Percentiles rank a stretch among this genome's conserved stretches.
These are phyloP conservation scores for Alternaria novae-zelandiae DNA, from an alignment of 2,329 filamentous ascomycete species.

Conservation along the genomic window DNA sequence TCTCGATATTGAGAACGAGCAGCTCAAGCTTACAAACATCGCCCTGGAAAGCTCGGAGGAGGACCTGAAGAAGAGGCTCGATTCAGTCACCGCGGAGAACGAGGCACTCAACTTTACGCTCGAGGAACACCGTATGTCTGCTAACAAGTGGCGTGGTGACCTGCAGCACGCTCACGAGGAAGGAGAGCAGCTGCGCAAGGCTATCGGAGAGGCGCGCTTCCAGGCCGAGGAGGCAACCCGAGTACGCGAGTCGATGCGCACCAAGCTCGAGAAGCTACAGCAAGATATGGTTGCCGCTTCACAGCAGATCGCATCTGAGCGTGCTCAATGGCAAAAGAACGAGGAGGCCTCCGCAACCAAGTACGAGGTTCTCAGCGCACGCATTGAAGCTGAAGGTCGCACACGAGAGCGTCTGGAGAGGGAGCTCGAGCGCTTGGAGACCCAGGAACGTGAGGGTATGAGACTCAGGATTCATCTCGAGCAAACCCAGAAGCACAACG, in stretches of 20 bases:
- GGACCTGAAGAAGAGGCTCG: constrained; percentile 59
- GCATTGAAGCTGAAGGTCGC: constrained; percentile 55
- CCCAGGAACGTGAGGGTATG: constrained; percentile 74
- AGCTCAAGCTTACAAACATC: constrained; percentile 56
- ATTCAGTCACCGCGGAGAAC: constrained; percentile 64
- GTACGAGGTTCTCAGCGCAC: constrained; percentile 61
- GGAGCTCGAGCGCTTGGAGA: constrained; percentile 54
- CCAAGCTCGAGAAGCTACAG: constrained; percentile 84
- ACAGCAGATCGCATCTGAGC: constrained; percentile 81
- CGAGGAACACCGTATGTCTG: constrained; percentile 68
- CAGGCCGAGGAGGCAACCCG: constrained; percentile 87
- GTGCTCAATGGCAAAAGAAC: constrained; percentile 75
- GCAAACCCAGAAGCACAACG: constrained; percentile 63
- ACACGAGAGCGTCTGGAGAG: constrained; percentile 54
- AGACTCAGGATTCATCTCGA: constrained; percentile 78
- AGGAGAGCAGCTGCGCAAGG: constrained; percentile 74
- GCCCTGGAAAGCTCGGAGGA: constrained; percentile 47
- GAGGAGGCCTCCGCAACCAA: constrained; percentile 63
- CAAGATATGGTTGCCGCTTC: constrained; percentile 83
- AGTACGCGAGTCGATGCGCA: constrained; percentile 81
- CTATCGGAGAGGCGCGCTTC: constrained; percentile 73
- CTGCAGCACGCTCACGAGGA: constrained; percentile 58
- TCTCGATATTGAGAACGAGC: constrained; percentile 64
- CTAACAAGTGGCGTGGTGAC: constrained; percentile 65
- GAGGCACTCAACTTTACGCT: constrained; percentile 66